Conservation (phyloP, 1,139 yeast species). For the Diutina siamensis region DNA sequence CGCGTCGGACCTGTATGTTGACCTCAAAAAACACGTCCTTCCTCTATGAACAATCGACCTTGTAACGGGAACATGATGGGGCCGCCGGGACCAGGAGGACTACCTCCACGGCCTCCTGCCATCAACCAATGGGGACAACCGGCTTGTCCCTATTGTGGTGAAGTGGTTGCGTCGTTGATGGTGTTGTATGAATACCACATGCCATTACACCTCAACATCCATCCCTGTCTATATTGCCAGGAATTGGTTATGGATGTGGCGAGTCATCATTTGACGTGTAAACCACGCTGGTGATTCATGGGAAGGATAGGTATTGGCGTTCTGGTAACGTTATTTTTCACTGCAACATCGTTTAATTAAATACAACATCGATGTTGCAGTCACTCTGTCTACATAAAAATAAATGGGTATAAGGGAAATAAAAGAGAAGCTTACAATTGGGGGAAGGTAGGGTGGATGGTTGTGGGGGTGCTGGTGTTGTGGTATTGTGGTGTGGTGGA, state of each 20-base stretch:
- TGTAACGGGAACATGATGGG: not conserved
- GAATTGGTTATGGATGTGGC: slow-evolving; percentile 4
- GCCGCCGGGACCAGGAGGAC: not conserved
- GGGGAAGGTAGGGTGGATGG: too few relatives aligned
- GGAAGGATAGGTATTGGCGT: too few relatives aligned
- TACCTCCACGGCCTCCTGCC: not conserved
- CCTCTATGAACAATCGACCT: not conserved
- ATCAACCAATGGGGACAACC: not conserved
- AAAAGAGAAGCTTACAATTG: too few relatives aligned
- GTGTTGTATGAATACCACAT: slow-evolving; percentile 2
- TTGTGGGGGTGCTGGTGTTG: too few relatives aligned
- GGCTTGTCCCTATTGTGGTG: slow-evolving; percentile 3
- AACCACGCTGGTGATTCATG: not conserved
- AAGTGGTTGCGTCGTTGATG: not conserved
- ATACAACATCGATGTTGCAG: not conserved
- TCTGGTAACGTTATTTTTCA: not conserved
- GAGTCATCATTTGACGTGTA: not conserved
- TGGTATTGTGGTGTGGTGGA: too few relatives aligned
- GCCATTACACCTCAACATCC: not conserved
- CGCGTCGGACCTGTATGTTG: too few relatives aligned
- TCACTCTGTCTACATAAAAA: too few relatives aligned
- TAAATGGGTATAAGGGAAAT: too few relatives aligned
- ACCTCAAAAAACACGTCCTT: too few relatives aligned
- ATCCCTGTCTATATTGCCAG: slow-evolving; percentile 2
- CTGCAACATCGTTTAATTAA: not conserved